Percentiles rank a stretch among this genome's conserved stretches.
Conservation (phyloP, 176 grass and related monocot species). For the Neostapfia colusana region DNA sequence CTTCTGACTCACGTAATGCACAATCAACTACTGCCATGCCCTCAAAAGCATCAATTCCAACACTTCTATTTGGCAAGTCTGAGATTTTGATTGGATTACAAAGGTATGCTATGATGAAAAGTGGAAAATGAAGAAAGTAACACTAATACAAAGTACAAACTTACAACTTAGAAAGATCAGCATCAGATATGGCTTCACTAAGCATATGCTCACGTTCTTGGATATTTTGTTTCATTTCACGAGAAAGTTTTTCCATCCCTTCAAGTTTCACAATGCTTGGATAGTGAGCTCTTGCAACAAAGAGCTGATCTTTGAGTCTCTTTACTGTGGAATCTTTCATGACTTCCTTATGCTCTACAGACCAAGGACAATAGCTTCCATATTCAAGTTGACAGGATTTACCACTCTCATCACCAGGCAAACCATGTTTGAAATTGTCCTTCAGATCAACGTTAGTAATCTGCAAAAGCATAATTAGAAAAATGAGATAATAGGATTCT, state of each 20-base stretch:
- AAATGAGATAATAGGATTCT: background rate
- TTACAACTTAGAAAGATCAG: slow-evolving; percentile 66
- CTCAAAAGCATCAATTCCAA: slow-evolving; percentile 8
- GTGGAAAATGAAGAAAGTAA: slow-evolving; percentile 18
- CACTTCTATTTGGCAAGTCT: background rate
- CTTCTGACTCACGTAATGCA: background rate
- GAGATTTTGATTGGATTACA: background rate
- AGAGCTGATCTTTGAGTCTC: slow-evolving; percentile 79
- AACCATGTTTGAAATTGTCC: slow-evolving; percentile 35
- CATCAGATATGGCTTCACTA: slow-evolving; percentile 61
- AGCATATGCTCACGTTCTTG: slow-evolving; percentile 79
- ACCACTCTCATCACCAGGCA: slow-evolving; percentile 47
- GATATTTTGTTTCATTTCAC: slow-evolving; percentile 70
- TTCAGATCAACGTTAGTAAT: slow-evolving; percentile 33
- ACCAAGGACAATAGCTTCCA: slow-evolving; percentile 83
- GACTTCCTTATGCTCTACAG: slow-evolving; percentile 53
- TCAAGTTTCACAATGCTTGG: slow-evolving; percentile 73
- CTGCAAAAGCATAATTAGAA: slow-evolving; percentile 38
- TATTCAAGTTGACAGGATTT: slow-evolving; percentile 62
- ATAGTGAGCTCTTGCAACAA: slow-evolving; percentile 78
- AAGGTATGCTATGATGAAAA: background rate
- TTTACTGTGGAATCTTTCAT: slow-evolving; percentile 74
- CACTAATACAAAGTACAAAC: slow-evolving; percentile 23
- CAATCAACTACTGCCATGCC: background rate
- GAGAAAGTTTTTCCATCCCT: slow-evolving; percentile 50